A percentile compares a stretch with the other conserved stretches of the same genome.
phyloP scores from a whole-genome alignment of 129 eudicot genomes.

The Arctium minus region DNA sequence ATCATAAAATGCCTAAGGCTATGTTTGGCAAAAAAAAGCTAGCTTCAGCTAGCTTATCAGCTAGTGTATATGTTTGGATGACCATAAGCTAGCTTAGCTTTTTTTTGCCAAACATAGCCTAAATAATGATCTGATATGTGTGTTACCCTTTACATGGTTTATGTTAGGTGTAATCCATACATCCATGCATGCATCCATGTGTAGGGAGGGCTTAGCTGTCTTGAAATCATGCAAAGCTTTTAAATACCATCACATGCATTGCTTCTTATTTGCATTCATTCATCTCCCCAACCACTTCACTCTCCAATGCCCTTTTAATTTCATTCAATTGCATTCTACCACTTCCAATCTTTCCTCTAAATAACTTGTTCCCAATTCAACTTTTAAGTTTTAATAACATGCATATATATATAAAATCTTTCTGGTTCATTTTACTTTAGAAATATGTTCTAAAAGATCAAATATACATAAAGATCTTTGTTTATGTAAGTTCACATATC shows the following conservation, averaged over 20 bases:
- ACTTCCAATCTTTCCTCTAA: neutral
- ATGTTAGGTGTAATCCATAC: neutral
- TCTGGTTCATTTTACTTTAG: too few relatives aligned
- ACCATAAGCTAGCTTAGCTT: too few relatives aligned
- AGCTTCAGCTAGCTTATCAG: too few relatives aligned
- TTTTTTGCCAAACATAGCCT: too few relatives aligned
- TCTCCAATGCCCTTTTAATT: neutral
- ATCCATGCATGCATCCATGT: conserved; percentile 15
- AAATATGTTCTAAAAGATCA: neutral
- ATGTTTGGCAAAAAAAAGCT: too few relatives aligned
- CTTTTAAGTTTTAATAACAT: neutral
- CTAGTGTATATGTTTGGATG: too few relatives aligned
- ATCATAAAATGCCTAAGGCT: too few relatives aligned
- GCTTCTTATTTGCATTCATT: conserved; percentile 14
- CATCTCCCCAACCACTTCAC: conserved; percentile 29
- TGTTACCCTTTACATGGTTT: neutral
- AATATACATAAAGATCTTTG: neutral
- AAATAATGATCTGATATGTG: too few relatives aligned
- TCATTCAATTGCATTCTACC: neutral
- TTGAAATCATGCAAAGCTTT: conserved; percentile 21
- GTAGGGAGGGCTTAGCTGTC: conserved; percentile 21
- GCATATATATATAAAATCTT: neutral
- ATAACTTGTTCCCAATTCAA: neutral
- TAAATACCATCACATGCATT: conserved; percentile 30
- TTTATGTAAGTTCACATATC: neutral